A percentile compares a stretch with the other conserved stretches of the same genome.
phyloP scores from a whole-genome alignment of 805 yeast genomes.

The Maudiozyma bulderi region DNA sequence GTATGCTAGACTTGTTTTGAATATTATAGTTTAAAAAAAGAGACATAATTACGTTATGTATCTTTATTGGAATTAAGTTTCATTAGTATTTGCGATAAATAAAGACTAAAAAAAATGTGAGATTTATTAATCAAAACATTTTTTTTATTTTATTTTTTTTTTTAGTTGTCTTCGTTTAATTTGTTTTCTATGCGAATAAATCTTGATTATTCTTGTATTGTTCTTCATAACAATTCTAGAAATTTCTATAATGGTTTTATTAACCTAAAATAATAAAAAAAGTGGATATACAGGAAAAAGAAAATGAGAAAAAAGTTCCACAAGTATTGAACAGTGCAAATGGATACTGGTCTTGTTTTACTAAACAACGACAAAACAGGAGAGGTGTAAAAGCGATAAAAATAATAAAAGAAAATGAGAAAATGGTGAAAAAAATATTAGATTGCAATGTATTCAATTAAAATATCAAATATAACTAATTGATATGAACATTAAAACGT shows the following conservation, averaged over 20 bases:
- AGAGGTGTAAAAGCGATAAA: background rate
- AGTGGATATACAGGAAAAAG: constrained; percentile 1
- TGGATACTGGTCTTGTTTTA: background rate
- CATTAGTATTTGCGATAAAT: background rate
- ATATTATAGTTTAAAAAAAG: background rate
- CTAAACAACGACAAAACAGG: background rate
- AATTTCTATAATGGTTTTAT: constrained; percentile 1
- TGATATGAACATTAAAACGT: too few species aligned
- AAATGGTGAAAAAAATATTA: background rate
- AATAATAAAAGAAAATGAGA: background rate
- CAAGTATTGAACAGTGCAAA: background rate
- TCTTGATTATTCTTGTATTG: background rate
- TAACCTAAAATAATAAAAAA: constrained; percentile 1
- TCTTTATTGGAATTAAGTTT: background rate
- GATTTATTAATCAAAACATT: background rate
- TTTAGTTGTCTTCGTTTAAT: background rate
- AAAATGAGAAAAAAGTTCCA: background rate
- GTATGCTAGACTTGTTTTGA: constrained; percentile 1
- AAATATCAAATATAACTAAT: too few species aligned
- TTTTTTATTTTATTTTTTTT: background rate
- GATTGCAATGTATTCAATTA: too few species aligned
- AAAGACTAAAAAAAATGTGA: background rate
- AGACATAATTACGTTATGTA: background rate
- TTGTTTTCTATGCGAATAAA: background rate
- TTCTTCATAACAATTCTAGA: constrained; percentile 1